Conservation (phyloP, 306 rosid genomes). For the Cicer chorassanicum region DNA sequence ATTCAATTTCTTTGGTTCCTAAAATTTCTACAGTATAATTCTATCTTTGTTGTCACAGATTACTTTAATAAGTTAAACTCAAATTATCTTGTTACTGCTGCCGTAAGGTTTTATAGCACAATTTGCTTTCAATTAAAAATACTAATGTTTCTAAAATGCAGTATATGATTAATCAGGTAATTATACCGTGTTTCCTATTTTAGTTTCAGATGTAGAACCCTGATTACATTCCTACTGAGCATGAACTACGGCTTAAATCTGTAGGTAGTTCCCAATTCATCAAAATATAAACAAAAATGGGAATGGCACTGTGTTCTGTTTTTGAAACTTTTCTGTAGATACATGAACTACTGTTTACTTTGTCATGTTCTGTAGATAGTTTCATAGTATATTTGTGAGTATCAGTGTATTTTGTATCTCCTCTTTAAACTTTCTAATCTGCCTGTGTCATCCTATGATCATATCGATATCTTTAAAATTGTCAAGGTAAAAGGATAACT, state of each 20-base stretch:
- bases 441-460: constrained; percentile 9
- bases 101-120: background rate
- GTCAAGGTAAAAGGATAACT: background rate
- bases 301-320: background rate
- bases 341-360: background rate
- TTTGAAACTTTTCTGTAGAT: background rate
- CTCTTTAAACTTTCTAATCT: background rate
- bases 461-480: constrained; percentile 7
- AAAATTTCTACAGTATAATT: background rate
- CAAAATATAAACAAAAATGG: background rate
- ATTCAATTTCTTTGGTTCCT: background rate
- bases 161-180: background rate
- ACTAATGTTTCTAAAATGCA: background rate
- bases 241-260: constrained; percentile 26
- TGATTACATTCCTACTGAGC: background rate
- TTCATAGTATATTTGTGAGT: background rate
- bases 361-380: background rate
- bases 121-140: background rate
- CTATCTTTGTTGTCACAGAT: background rate
- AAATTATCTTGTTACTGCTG: constrained; percentile 3
- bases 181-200: background rate
- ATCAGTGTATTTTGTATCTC: background rate
- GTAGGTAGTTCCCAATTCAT: constrained; percentile 21
- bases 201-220: background rate
- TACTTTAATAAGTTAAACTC: constrained; percentile 23